Percentiles rank a stretch among this genome's conserved stretches.
phyloP scores from a whole-genome alignment of 192 early-diverging fungal genomes.

The Tieghemiomyces parasiticus region DNA sequence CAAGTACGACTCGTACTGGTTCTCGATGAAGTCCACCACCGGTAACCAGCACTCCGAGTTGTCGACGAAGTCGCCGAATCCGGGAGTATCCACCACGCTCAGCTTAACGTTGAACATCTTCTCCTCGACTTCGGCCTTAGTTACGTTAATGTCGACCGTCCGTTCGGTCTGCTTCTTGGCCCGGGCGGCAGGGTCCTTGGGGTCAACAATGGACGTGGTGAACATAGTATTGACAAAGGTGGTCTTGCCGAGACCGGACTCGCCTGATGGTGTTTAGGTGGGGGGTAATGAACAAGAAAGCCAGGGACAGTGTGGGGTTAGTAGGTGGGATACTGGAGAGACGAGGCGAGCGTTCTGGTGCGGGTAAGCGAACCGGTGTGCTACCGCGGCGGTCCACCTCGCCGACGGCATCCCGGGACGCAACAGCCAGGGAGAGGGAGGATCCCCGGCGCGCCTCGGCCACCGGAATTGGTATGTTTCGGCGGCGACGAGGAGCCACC shows the following conservation, averaged over 20 bases:
- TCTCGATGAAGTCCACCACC: slow-evolving; percentile 95
- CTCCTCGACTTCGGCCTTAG: slow-evolving; percentile 95
- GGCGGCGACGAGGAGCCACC: too few relatives aligned
- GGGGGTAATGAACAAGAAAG: too few relatives aligned
- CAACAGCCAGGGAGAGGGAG: too few relatives aligned
- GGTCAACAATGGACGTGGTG: slow-evolving; percentile 85
- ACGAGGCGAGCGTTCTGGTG: too few relatives aligned
- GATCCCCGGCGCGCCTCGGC: too few relatives aligned
- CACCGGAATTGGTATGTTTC: too few relatives aligned
- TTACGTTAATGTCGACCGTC: slow-evolving; percentile 97
- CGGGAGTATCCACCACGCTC: slow-evolving; percentile 84
- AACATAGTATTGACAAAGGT: slow-evolving; percentile 99
- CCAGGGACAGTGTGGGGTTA: too few relatives aligned
- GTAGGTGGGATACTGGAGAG: too few relatives aligned
- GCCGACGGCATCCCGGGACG: too few relatives aligned
- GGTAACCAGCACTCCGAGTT: slow-evolving; percentile 96
- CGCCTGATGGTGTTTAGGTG: slow-evolving; percentile 37
- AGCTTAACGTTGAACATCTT: slow-evolving; percentile 96
- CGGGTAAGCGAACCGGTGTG: too few relatives aligned
- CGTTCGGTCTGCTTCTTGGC: slow-evolving; percentile 84
- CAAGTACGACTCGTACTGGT: slow-evolving; percentile 92
- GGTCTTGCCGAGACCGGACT: slow-evolving; percentile 95
- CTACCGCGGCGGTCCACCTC: too few relatives aligned
- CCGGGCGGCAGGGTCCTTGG: slow-evolving; percentile 64
- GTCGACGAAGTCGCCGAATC: slow-evolving; percentile 83